Evolutionary conservation across 805 yeast species (phyloP).

Genomic region (Yarrowia divulgata): DNA sequence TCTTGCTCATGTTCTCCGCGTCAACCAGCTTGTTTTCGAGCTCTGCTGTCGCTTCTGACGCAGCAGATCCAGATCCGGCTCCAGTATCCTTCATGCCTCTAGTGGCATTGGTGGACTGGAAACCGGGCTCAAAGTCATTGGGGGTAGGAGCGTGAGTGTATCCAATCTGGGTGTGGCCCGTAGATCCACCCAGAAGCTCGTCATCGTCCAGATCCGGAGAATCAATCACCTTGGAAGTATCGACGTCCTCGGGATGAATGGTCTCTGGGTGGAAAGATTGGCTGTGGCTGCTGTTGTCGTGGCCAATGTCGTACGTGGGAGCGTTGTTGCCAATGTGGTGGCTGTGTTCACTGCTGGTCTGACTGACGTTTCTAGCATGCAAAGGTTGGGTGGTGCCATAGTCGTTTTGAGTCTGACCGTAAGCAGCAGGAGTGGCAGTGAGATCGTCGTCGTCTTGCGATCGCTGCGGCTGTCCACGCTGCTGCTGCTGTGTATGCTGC

Average conservation of each 20-base stretch:
- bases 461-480: not conserved
- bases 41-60: conserved; percentile 17
- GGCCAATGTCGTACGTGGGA: not conserved
- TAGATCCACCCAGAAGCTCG: conserved; percentile 16
- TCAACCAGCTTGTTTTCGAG: conserved; percentile 47
- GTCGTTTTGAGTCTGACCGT: not conserved
- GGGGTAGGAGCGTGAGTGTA: conserved; percentile 20
- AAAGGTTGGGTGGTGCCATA: not conserved
- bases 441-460: conserved; percentile 36
- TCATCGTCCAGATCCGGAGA: conserved; percentile 28
- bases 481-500: not conserved
- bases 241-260: conserved; percentile 24
- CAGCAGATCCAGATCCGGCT: not conserved
- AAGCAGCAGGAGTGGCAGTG: conserved; percentile 6
- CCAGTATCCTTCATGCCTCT: not conserved
- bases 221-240: conserved; percentile 18
- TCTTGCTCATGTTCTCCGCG: conserved; percentile 45
- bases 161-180: conserved; percentile 27
- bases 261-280: conserved; percentile 28
- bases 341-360: conserved; percentile 17
- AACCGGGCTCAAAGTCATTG: conserved; percentile 12
- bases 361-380: conserved; percentile 15
- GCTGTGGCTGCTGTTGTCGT: not conserved
- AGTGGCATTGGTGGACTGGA: not conserved
- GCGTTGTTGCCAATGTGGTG: conserved; percentile 3